Base-by-base conservation (phyloP, 805 yeast species). In the Zygoascus ofunaensis region DNA sequence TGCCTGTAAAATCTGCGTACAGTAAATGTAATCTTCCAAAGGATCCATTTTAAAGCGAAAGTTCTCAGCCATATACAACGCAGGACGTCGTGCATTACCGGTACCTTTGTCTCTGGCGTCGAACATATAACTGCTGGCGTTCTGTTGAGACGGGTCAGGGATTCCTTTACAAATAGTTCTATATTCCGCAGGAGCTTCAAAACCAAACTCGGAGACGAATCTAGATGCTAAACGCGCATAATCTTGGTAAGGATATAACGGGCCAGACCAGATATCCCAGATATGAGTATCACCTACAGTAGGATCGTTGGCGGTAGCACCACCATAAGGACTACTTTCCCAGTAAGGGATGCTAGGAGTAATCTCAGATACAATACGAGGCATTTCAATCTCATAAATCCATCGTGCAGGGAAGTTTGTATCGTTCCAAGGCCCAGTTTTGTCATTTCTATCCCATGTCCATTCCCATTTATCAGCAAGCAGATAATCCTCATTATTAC, bases 241-340 rank as follows among this genome's bases (percentile, higher is more conserved):
- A 49, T 70, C 58, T 47, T 73, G 78, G 49, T 73, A 73, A 42
- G 62, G 64, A 37, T 64, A 65, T 53, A 69, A 70, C 17, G 61
- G 53, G 1, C 77, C 77, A 49, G 73, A 77, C 77, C 77, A 73
- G 4, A 73, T 72, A 46, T 71, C 70, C 77, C 77, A 73, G 44
- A 70, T 74, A 49, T 73, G 77, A 3, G 69, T 58, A 50, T 73
- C 78, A 1, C 78, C 77, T 12, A 59, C 52, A 0, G 67, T 64
- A 2, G 60, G 52, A 46, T 66, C 71, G 5, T 55, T 45, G 3
- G 70, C 46, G 7, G 21, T 24, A 17, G 36, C 33, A 15, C 50
- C 50, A 15, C 49, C 49, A 20, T 46, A 46, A 3, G 49, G 49
- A 28, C 49, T 43, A 33, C 44, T 20, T 12, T 41, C 8, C 44